Base-by-base conservation (phyloP, 1,284 basidiomycete genomes). In the Xanthoconium separans region DNA sequence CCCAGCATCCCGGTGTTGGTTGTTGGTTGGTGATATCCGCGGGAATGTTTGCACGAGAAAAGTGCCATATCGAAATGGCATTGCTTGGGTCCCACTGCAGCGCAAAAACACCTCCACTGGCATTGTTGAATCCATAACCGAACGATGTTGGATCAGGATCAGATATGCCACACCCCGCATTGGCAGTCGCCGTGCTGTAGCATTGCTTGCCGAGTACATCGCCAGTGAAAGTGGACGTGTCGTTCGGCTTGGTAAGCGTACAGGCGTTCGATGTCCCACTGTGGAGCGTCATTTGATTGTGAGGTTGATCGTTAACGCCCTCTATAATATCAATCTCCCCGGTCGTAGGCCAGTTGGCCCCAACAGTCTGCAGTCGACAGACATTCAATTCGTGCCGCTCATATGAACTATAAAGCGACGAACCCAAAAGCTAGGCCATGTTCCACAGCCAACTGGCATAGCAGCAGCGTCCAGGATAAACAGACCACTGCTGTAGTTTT, bases 1-100 rank as follows among this genome's bases (percentile, higher is more conserved):
- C 83, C 92, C 92, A 95, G 6, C 64, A 69, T 11, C 73, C 63
- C 2, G 91, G 91, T 53, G 82, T 70, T 2, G 90, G 92, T 16
- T 61, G 69, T 49, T 77, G 70, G 15, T 66, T 66, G 5, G 71
- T 73, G 68, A 95, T 84, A 69, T 95, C 91, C 6, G 59, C 47
- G 2, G 93, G 93, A 49, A 95, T 85, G 8, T 75, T 66, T 30
- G 63, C 64, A 39, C 92, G 81, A 29, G 80, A 61, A 76, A 93
- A 93, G 67, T 82, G 83, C 89, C 91, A 96, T 45, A 94, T 78
- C 48, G 76, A 79, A 69, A 96, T 85, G 6, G 89, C 91, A 7
- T 70, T 0, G 5, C 39, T 65, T 30, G 65, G 63, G 61, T 87
- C 80, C 85, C 89, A 89, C 34, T 84, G 70, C 70, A 89, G 85